These are phyloP conservation scores for Saccharata proteae DNA, from an alignment of 2,329 filamentous ascomycete species.

Conservation along the genomic window DNA sequence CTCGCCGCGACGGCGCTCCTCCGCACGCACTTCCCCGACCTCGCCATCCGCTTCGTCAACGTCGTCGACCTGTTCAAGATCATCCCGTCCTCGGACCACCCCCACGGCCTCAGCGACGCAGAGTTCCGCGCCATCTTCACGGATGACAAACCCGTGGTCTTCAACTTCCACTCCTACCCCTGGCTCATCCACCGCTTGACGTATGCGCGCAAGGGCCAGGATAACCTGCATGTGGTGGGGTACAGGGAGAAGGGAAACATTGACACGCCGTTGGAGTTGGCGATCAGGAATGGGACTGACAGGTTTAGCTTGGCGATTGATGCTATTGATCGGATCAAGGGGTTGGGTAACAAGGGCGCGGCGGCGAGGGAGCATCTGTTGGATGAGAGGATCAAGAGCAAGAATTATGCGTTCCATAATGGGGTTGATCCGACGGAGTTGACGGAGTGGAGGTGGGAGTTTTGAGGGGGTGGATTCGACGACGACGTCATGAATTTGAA, in stretches of 20 bases:
- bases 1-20: constrained; percentile 64
- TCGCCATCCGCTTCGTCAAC: constrained; percentile 71
- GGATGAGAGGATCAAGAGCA: constrained; percentile 51
- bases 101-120: constrained; percentile 55
- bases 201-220: constrained; percentile 58
- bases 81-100: constrained; percentile 56
- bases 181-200: constrained; percentile 68
- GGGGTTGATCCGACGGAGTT: constrained; percentile 58
- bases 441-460: constrained; percentile 55
- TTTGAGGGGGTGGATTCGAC: too few relatives aligned
- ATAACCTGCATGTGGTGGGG: constrained; percentile 61
- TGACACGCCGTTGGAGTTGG: constrained; percentile 66
- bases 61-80: constrained; percentile 72
- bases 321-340: constrained; percentile 56
- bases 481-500: too few relatives aligned
- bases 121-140: constrained; percentile 64
- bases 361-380: constrained; percentile 51
- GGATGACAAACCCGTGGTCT: constrained; percentile 57
- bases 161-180: constrained; percentile 78
- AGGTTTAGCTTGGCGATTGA: constrained; percentile 66
- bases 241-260: constrained; percentile 80
- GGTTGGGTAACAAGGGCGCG: constrained; percentile 51
- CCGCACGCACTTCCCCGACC: constrained; percentile 55
- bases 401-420: constrained; percentile 52
- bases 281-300: constrained; percentile 66